Conservation (phyloP, 1,139 yeast genomes). For the Saccharomycopsis hybrid region DNA sequence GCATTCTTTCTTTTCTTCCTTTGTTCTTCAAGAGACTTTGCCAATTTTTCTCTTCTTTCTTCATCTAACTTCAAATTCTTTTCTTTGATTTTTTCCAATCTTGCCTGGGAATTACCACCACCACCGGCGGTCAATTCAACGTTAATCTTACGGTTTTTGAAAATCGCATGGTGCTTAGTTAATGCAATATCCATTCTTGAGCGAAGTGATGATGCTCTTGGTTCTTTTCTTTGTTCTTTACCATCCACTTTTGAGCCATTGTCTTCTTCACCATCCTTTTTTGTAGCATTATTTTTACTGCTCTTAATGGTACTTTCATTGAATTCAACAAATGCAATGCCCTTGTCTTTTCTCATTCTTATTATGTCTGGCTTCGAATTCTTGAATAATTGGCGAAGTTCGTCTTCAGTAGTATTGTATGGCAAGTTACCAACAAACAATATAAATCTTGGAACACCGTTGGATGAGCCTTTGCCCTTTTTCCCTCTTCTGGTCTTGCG, state of each 20-base stretch:
- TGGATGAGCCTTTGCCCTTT: slow-evolving; percentile 45
- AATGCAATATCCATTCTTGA: slow-evolving; percentile 80
- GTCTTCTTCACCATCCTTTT: too few species aligned
- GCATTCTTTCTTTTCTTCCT: slow-evolving; percentile 25
- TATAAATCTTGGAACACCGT: slow-evolving; percentile 69
- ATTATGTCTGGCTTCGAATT: slow-evolving; percentile 66
- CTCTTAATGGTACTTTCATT: slow-evolving; percentile 33
- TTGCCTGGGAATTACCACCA: slow-evolving; percentile 78
- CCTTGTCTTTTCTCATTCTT: slow-evolving; percentile 75
- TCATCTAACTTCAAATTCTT: slow-evolving; percentile 70
- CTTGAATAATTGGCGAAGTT: slow-evolving; percentile 68
- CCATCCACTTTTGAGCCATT: too few species aligned
- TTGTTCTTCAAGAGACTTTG: slow-evolving; percentile 28
- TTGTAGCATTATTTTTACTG: slow-evolving; percentile 3
- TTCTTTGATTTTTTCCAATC: slow-evolving; percentile 65
- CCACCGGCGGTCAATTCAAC: slow-evolving; percentile 98
- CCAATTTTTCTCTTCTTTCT: slow-evolving; percentile 52
- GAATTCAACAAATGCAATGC: slow-evolving; percentile 90
- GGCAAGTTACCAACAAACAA: slow-evolving; percentile 93
- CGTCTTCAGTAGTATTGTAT: slow-evolving; percentile 55
- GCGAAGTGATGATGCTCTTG: slow-evolving; percentile 43
- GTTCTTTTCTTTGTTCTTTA: too few species aligned
- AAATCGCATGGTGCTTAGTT: slow-evolving; percentile 67
- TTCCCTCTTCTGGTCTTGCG: slow-evolving; percentile 75
- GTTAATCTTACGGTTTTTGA: slow-evolving; percentile 71